Base-by-base conservation (phyloP, 2,329 filamentous ascomycete species). In the Rutstroemia sp. region DNA sequence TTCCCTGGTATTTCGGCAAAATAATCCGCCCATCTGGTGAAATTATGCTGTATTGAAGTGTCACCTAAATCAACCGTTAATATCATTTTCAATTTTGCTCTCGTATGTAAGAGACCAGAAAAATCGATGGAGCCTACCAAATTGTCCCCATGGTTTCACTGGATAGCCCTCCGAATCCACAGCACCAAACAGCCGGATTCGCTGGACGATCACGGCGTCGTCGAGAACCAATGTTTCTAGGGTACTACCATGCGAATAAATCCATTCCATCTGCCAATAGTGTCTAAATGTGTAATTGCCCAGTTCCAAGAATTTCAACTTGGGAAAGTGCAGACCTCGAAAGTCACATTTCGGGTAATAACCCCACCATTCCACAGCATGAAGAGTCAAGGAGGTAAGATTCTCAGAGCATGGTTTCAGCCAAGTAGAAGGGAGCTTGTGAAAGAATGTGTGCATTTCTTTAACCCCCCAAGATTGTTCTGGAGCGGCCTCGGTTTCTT, bases 221-320 rank as follows among this genome's bases (percentile, higher is more conserved):
- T 57, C 51, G 1, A 55, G 12, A 0, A 34, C 39, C 3, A 58
- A 38, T 8, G n/a, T 23, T 19, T 61, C 25, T 4, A 59, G 45
- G 0, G 50, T 61, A 2, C 38, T 16, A 19, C 49, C 55, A 45
- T 56, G 58, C 4, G 49, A 54, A 12, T 52, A 49, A 18, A 59
- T 58, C 58, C 55, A 59, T 8, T 58, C 50, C 18, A 59, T 34
- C 25, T 61, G 59, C 50, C 55, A 58, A 21, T 51, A 44, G 30
- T 61, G 49, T 2, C 46, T 50, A 42, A 58, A 54, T 1, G 23
- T 39, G 18, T 57, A 57, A 21, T 55, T 56, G 16, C 55, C 58
- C 5, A 61, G 44, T 23, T 58, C 52, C 10, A 61, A 27, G n/a
- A 25, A 52, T 19, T 47, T 49, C 14, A 59, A 37, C 37, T 46